Base-by-base conservation (phyloP, 495 filamentous ascomycete genomes). In the Tuber indicum region DNA sequence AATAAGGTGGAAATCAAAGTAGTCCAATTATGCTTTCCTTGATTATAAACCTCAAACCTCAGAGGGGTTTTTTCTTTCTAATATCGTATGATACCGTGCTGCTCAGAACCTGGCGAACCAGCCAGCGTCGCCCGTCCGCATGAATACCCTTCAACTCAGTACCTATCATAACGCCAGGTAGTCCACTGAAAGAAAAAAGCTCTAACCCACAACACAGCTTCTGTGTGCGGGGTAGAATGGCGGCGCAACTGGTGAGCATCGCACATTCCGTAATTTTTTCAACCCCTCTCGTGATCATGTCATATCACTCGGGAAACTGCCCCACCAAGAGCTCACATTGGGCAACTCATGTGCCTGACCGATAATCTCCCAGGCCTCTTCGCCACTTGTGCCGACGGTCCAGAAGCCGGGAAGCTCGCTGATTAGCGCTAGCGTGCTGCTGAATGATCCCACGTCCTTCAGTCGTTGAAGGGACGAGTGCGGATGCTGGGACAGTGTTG, bases 251-350 rank as follows among this genome's bases (percentile, higher is more conserved):
- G 26, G 26, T 32, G 58, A 17, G 58, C 16, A 19, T 36, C 16
- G 58, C 58, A 4, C 14, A 36, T 19, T 36, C 14, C 3, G 58
- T 36, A 32, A 36, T 66, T 66, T 66, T 12, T 62, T 58, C n/a
- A 32, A 41, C 39, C 39, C 32, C 58, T 32, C 58, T 16, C 12
- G 3, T 66, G 14, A 66, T 66, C 58, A 66, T 14, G 58, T 14
- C n/a, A 66, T 66, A 3, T 66, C 58, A 66, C 58, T 66, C 58
- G 58, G 32, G 58, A 66, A 66, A 62, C 52, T 62, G 10, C n/a
- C n/a, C n/a, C 10, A 32, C 32, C n/a, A 10, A n/a, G 12, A 0
- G 10, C 3, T 2, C 52, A 16, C n/a, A 16, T 32, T 14, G 52
- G 52, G 10, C n/a, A 32, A 62, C 32, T 32, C 10, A 62, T 62